Conservation (phyloP, 1,284 basidiomycete genomes). For the Grifola frondosa region DNA sequence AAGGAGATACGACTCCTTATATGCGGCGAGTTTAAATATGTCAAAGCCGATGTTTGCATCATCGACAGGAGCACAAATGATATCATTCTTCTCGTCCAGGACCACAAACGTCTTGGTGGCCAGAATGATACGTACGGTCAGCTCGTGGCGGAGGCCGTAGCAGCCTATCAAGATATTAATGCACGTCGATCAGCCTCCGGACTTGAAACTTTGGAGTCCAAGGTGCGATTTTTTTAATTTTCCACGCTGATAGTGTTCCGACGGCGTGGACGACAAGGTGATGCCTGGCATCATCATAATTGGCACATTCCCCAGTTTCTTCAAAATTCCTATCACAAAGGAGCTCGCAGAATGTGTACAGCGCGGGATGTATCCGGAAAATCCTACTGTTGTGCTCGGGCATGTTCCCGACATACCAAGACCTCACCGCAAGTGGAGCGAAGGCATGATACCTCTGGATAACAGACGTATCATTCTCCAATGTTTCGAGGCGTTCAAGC, state of each 20-base stretch:
- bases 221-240: too few relatives aligned
- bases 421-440: constrained; percentile 23
- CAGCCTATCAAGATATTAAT: constrained; percentile 32
- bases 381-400: constrained; percentile 20
- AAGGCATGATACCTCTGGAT: constrained; percentile 33
- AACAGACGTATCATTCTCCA: constrained; percentile 28
- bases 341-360: constrained; percentile 10
- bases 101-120: constrained; percentile 26
- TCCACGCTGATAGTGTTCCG: too few relatives aligned
- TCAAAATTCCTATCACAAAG: constrained; percentile 14
- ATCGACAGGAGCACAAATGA: constrained; percentile 20
- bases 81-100: constrained; percentile 31
- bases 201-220: too few relatives aligned
- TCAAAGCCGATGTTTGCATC: constrained; percentile 34
- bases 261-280: constrained; percentile 8
- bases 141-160: constrained; percentile 30
- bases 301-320: constrained; percentile 14
- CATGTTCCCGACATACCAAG: constrained; percentile 24
- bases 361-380: constrained; percentile 28
- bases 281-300: constrained; percentile 11
- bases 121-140: constrained; percentile 22
- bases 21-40: constrained; percentile 20
- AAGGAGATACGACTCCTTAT: constrained; percentile 26
- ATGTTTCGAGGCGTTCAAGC: constrained; percentile 33
- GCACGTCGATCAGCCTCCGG: too few relatives aligned